Evolutionary conservation across 192 early-diverging fungal genomes (phyloP).

Genomic region (Coemansia sp.): DNA sequence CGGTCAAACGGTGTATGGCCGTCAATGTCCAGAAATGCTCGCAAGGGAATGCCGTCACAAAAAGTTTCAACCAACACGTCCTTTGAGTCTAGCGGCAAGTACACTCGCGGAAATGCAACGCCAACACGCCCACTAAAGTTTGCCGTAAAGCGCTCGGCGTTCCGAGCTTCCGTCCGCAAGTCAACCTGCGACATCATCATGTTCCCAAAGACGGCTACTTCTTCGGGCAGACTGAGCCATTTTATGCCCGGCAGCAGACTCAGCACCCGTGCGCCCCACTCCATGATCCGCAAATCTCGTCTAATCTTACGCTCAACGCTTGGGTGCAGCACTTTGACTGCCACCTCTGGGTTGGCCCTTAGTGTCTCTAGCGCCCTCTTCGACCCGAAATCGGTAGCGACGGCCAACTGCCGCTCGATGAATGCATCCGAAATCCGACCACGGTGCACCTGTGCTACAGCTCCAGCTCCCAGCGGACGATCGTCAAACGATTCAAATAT

Average conservation of each 20-base stretch:
- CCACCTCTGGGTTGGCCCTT: slow-evolving; percentile 57
- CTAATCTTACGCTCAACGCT: slow-evolving; percentile 65
- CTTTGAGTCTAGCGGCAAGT: slow-evolving; percentile 52
- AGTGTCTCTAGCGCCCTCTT: slow-evolving; percentile 18
- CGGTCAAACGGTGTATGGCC: slow-evolving; percentile 68
- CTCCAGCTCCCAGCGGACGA: slow-evolving; percentile 84
- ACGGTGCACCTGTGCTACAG: slow-evolving; percentile 86
- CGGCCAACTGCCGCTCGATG: slow-evolving; percentile 18
- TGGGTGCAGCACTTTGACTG: slow-evolving; percentile 93
- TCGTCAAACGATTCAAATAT: slow-evolving; percentile 79
- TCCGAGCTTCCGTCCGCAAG: slow-evolving; percentile 73
- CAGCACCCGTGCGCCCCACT: slow-evolving; percentile 63
- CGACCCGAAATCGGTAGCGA: slow-evolving; percentile 9
- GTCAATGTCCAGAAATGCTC: slow-evolving; percentile 67
- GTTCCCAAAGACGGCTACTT: slow-evolving; percentile 80
- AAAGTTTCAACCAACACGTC: slow-evolving; percentile 85
- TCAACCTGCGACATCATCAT: slow-evolving; percentile 95
- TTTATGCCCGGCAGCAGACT: slow-evolving; percentile 72
- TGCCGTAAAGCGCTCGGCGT: slow-evolving; percentile 63
- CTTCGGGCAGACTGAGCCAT: slow-evolving; percentile 88
- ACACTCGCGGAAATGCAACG: slow-evolving; percentile 64
- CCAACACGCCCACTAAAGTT: slow-evolving; percentile 59
- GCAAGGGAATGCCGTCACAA: slow-evolving; percentile 74
- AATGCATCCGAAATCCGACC: slow-evolving; percentile 19
- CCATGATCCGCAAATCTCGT: slow-evolving; percentile 83